A percentile compares a stretch with the other conserved stretches of the same genome.
phyloP scores from a whole-genome alignment of 371 early-diverging fungal species.

The Mucor saturninus region DNA sequence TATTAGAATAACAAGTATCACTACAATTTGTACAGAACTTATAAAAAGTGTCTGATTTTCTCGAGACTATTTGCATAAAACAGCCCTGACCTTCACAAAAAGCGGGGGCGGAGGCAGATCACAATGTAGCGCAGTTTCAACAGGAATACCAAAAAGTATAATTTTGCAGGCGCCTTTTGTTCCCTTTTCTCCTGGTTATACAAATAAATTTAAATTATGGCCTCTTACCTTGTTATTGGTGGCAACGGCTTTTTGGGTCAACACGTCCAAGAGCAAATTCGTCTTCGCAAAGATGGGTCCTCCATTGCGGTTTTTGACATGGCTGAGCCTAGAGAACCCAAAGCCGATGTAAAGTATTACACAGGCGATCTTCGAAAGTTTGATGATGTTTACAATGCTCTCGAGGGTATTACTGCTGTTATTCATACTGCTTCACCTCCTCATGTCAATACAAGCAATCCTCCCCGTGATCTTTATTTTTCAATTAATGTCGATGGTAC shows the following conservation, averaged over 20 bases:
- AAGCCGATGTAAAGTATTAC: slow-evolving; percentile 63
- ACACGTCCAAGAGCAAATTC: slow-evolving; percentile 76
- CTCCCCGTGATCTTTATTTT: slow-evolving; percentile 74
- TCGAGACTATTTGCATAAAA: too few species aligned
- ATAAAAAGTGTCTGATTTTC: too few species aligned
- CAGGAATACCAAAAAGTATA: too few species aligned
- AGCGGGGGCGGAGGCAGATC: too few species aligned
- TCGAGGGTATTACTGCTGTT: slow-evolving; percentile 73
- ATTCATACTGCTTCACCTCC: slow-evolving; percentile 94
- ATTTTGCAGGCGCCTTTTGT: too few species aligned
- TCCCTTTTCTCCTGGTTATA: too few species aligned
- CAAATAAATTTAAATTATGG: slow-evolving; percentile 7
- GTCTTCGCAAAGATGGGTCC: slow-evolving; percentile 65
- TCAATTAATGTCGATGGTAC: slow-evolving; percentile 93
- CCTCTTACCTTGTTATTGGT: slow-evolving; percentile 82
- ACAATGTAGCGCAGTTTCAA: too few species aligned
- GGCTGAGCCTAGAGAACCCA: slow-evolving; percentile 56
- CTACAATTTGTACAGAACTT: too few species aligned
- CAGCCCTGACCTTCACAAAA: too few species aligned
- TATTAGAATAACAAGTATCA: too few species aligned
- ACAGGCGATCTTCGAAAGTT: slow-evolving; percentile 79
- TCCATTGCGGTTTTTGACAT: slow-evolving; percentile 78
- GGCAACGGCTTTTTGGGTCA: slow-evolving; percentile 92
- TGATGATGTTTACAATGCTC: slow-evolving; percentile 67
- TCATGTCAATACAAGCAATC: slow-evolving; percentile 89